Conservation (phyloP, 331 rosid genomes). For the Quercus phellos region DNA sequence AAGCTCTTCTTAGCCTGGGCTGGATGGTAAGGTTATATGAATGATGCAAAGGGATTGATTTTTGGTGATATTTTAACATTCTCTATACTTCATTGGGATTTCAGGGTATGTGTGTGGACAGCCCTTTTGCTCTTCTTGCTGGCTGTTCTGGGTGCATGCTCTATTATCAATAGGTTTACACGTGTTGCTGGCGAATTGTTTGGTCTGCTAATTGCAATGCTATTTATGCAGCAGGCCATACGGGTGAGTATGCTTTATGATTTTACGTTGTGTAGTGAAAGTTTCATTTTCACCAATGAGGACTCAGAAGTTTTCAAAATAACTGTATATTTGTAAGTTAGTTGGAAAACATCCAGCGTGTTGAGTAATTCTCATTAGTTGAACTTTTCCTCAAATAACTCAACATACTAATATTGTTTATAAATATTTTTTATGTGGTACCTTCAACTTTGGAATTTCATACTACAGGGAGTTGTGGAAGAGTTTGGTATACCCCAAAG, state of each 20-base stretch:
- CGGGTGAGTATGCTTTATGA: constrained; percentile 48
- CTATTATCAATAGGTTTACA: constrained; percentile 89
- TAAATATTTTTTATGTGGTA: background rate
- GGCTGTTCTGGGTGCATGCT: constrained; percentile 91
- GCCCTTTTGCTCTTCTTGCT: constrained; percentile 80
- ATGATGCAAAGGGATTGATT: constrained; percentile 4
- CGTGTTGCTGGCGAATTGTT: constrained; percentile 95
- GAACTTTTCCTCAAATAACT: background rate
- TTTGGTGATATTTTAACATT: constrained; percentile 7
- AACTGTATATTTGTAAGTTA: background rate
- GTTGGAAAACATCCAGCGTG: background rate
- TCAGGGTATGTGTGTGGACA: constrained; percentile 97
- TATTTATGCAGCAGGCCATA: constrained; percentile 98
- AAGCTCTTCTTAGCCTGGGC: constrained; percentile 88
- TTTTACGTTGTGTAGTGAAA: background rate
- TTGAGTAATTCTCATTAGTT: too few species aligned
- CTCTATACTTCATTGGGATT: constrained; percentile 15
- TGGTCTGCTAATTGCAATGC: constrained; percentile 92
- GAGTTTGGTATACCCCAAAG: constrained; percentile 69
- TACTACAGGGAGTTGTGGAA: constrained; percentile 82
- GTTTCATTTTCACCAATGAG: background rate
- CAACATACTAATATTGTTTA: background rate
- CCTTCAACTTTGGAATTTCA: constrained; percentile 7
- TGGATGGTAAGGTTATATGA: constrained; percentile 61
- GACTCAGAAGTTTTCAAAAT: background rate